Conservation (phyloP, 192 early-diverging fungal species). For the Powellomyces hirtus region DNA sequence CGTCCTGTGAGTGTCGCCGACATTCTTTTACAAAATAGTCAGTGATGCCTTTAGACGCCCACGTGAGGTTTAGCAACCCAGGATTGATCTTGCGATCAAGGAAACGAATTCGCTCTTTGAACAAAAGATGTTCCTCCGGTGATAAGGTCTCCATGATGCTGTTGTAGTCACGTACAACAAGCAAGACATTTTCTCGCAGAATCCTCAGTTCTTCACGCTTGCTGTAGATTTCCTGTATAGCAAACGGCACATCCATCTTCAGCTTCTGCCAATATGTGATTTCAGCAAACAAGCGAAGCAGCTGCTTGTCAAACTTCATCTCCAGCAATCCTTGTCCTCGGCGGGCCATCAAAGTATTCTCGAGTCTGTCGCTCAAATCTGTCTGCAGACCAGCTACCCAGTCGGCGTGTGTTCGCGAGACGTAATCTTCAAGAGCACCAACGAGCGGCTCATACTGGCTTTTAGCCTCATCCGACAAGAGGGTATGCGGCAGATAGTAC, state of each 20-base stretch:
- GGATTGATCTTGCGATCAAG: constrained; percentile 68
- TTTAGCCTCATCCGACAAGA: constrained; percentile 54
- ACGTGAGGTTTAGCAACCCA: constrained; percentile 54
- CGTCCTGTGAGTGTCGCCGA: constrained; percentile 53
- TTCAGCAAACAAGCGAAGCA: constrained; percentile 56
- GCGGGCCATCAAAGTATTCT: constrained; percentile 49
- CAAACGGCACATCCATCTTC: constrained; percentile 60
- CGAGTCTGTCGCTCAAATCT: constrained; percentile 41
- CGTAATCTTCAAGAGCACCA: constrained; percentile 59
- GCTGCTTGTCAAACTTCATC: constrained; percentile 58
- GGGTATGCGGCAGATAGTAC: constrained; percentile 56
- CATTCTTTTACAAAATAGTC: constrained; percentile 69
- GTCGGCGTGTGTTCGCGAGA: constrained; percentile 53
- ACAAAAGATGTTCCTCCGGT: constrained; percentile 52
- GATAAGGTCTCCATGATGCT: constrained; percentile 57
- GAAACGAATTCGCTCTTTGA: constrained; percentile 60
- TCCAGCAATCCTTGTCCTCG: constrained; percentile 44
- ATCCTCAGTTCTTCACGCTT: constrained; percentile 61
- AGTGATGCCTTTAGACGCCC: constrained; percentile 60
- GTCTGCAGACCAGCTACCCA: constrained; percentile 46
- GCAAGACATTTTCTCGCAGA: constrained; percentile 58
- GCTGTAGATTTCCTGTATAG: constrained; percentile 59
- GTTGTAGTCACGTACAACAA: constrained; percentile 67
- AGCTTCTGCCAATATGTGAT: constrained; percentile 61
- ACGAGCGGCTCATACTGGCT: constrained; percentile 51